Base-by-base conservation (phyloP, 495 filamentous ascomycete species). In the Copromyces sp. region DNA sequence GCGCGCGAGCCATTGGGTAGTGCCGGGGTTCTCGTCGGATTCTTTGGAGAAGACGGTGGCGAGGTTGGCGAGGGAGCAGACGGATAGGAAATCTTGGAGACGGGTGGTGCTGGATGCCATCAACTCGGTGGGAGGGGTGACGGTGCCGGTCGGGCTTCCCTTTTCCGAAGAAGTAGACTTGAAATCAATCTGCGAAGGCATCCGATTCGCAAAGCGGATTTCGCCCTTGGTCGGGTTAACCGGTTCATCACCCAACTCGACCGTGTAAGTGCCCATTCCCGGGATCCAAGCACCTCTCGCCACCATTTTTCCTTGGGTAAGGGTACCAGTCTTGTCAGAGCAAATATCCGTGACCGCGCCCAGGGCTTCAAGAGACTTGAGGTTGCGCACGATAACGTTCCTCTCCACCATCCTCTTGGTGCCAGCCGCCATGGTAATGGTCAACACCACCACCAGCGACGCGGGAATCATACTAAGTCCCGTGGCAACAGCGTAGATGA, bases 311-410 rank as follows among this genome's bases (percentile, higher is more conserved):
- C 90, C 90, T 77, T 91, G 88, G 0, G 93, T 95, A 16, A 95
- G 81, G 0, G 93, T 95, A 2, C 93, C 93, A 0, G 93, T 95
- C 77, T 95, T 95, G 80, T 95, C 93, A 8, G 90, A 93, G 80
- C 92, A 95, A 72, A 95, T 94, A 74, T 94, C 93, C 40, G 91
- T 94, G 39, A 95, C 90, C 39, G 92, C 93, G 29, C 92, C 93
- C 42, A 95, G 88, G 0, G 93, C 92, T 80, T 95, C 93, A 14
- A 95, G 86, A 24, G 90, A 90, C 73, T 90, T 89, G 37, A 94
- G 83, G 76, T 93, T 82, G 70, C 79, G 90, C 39, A 94, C 89
- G 68, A 95, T 89, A n/a, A 95, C 93, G 74, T 93, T 90, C 9
- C 89, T 86, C 75, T 89, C 87, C 2, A 89, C 87, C 92, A 95